Conservation (phyloP, 495 filamentous ascomycete species). For the Xylaria nigripes region DNA sequence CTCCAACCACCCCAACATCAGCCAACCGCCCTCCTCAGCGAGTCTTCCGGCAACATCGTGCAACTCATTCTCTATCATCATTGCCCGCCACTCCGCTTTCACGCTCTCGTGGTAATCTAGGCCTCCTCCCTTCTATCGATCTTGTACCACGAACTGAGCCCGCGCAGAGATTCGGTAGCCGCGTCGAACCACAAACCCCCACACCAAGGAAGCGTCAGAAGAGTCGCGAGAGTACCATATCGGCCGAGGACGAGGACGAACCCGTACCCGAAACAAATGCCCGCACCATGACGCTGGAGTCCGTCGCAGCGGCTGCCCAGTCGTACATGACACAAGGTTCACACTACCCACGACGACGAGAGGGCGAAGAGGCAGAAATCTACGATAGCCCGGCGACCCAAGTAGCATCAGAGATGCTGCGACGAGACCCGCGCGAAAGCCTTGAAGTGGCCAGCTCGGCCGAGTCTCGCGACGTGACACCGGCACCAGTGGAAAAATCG, state of each 20-base stretch:
- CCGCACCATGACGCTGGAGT: conserved; percentile 44
- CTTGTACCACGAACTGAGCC: conserved; percentile 51
- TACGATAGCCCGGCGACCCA: conserved; percentile 46
- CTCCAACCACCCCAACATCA: conserved; percentile 48
- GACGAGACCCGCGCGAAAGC: conserved; percentile 43
- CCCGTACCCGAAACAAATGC: conserved; percentile 44
- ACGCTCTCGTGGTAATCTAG: conserved; percentile 36
- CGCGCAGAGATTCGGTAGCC: conserved; percentile 26
- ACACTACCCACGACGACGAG: conserved; percentile 21
- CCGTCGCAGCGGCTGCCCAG: conserved; percentile 41
- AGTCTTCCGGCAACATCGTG: conserved; percentile 54
- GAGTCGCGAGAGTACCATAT: conserved; percentile 84
- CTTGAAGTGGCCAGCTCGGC: conserved; percentile 40
- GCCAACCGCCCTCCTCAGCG: conserved; percentile 35
- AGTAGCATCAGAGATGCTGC: conserved; percentile 48
- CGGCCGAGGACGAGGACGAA: conserved; percentile 67
- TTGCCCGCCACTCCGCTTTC: conserved; percentile 65
- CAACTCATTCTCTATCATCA: conserved; percentile 69
- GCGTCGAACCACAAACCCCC: conserved; percentile 23
- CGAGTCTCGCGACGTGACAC: conserved; percentile 36
- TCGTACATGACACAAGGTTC: conserved; percentile 34
- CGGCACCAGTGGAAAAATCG: conserved; percentile 33
- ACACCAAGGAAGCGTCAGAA: conserved; percentile 38
- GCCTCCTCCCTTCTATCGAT: conserved; percentile 45
- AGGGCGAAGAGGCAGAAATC: conserved; percentile 32